These are phyloP conservation scores for Potentilla sterilis DNA, from an alignment of 306 rosid genomes.

Conservation along the genomic window DNA sequence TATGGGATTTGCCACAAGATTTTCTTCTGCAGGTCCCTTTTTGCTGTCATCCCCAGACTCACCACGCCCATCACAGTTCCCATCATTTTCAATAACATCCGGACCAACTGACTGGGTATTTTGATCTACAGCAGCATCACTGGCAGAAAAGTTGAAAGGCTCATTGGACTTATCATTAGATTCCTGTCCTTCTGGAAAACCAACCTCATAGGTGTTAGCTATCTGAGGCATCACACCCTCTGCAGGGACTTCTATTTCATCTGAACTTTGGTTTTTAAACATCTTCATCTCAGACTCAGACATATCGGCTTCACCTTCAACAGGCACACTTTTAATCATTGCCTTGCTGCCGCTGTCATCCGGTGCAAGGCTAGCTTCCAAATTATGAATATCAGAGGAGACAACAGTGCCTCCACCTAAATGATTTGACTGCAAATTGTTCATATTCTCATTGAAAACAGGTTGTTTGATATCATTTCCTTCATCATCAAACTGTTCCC, in stretches of 20 bases:
- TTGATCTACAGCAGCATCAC: conserved; percentile 31
- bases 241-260: conserved; percentile 33
- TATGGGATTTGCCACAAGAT: background rate
- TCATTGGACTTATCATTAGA: conserved; percentile 20
- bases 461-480: conserved; percentile 28
- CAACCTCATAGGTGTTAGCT: conserved; percentile 23
- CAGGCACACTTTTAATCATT: conserved; percentile 31
- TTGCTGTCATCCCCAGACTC: conserved; percentile 18
- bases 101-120: conserved; percentile 17
- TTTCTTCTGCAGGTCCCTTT: conserved; percentile 34
- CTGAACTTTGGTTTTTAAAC: conserved; percentile 28
- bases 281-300: conserved; percentile 25
- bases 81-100: conserved; percentile 25
- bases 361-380: conserved; percentile 28
- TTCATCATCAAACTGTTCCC: conserved; percentile 26
- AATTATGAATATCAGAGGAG: conserved; percentile 34
- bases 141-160: conserved; percentile 17
- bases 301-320: conserved; percentile 37
- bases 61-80: conserved; percentile 24
- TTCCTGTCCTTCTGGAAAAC: conserved; percentile 35
- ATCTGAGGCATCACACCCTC: conserved; percentile 29
- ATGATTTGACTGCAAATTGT: conserved; percentile 30
- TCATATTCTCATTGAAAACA: conserved; percentile 29
- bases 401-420: conserved; percentile 29
- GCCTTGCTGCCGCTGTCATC: conserved; percentile 18